Evolutionary conservation across 1,139 yeast genomes (phyloP), one percentile per base, ranked within the genome.

Genomic region (Waltiozyma sp.): DNA sequence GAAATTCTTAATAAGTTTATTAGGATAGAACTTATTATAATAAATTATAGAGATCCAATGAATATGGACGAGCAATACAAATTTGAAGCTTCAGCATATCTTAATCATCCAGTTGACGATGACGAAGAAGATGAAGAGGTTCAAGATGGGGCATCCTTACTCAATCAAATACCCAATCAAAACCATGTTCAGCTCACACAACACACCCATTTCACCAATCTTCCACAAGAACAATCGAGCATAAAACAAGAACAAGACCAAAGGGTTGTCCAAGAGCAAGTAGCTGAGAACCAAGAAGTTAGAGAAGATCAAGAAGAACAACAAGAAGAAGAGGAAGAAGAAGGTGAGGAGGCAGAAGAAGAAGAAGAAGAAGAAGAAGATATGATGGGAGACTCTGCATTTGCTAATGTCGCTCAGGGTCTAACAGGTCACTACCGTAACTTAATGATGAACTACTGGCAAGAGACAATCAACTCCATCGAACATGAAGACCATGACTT

Each of bases 361-460:
- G 54, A 49, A 36, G 43, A 44, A n/a, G 53, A 48, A 3, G 61
- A 50, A 14, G 62, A 55, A 13, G 62, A 58, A 7, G 66, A 55
- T 2, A 64, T 60, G 9, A 70, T 65, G 43, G 70, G 62, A 16
- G 69, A 65, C 39, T 91, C 87, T 43, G 93, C 89, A 3, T 91
- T 91, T 61, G 77, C 81, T 51, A 91, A 91, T 60, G 97, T 91
- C 4, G 96, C 95, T 1, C 96, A 87, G 58, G 98, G 98, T 1
- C 70, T 91, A 37, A 71, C 73, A 1, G 96, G 96, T 1, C 77
- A 75, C 47, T 83, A 88, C 62, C 73, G 88, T 48, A 91, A 86
- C 54, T 74, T 81, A 66, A 84, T 91, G 91, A 81, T 89, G 75
- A 89, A 84, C 51, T 91, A 89, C 61, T 91, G 98, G 98, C 98